Percentiles rank a stretch among this genome's conserved stretches.
These are phyloP conservation scores for Dorcoceras hygrometricum DNA, from an alignment of 257 asterid genomes.

Conservation along the genomic window DNA sequence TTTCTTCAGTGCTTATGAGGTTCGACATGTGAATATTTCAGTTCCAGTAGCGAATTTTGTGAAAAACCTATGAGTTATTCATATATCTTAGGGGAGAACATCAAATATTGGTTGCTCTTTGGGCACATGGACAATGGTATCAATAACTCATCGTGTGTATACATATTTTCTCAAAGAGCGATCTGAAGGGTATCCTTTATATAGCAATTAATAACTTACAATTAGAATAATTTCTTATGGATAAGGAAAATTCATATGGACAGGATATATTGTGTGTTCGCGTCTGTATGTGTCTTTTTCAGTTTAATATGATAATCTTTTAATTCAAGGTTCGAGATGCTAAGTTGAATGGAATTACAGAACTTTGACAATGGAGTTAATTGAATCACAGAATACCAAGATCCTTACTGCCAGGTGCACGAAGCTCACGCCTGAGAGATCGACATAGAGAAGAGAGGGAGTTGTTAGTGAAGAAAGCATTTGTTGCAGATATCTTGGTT, in stretches of 20 bases:
- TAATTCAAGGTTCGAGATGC: slow-evolving; percentile 16
- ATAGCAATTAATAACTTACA: too few relatives aligned
- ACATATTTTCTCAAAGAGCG: too few relatives aligned
- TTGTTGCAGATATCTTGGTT: slow-evolving; percentile 69
- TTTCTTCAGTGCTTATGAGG: not conserved
- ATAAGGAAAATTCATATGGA: not conserved
- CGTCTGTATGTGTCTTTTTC: slow-evolving; percentile 17
- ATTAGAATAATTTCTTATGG: not conserved
- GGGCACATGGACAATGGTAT: not conserved
- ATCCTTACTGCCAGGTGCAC: slow-evolving; percentile 83
- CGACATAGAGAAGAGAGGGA: slow-evolving; percentile 95
- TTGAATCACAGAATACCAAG: slow-evolving; percentile 82
- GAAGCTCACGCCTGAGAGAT: slow-evolving; percentile 84
- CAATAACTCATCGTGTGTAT: not conserved
- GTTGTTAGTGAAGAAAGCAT: slow-evolving; percentile 77
- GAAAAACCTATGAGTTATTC: not conserved
- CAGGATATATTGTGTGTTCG: not conserved
- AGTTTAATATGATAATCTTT: slow-evolving; percentile 25
- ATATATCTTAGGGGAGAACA: not conserved
- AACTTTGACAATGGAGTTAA: slow-evolving; percentile 30
- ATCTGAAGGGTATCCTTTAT: too few relatives aligned
- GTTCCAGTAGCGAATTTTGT: not conserved
- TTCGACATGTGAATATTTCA: not conserved
- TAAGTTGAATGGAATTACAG: slow-evolving; percentile 9
- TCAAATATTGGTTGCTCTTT: not conserved